These are phyloP conservation scores for Naematelia encephala DNA, from an alignment of 768 basidiomycete species.

Conservation along the genomic window DNA sequence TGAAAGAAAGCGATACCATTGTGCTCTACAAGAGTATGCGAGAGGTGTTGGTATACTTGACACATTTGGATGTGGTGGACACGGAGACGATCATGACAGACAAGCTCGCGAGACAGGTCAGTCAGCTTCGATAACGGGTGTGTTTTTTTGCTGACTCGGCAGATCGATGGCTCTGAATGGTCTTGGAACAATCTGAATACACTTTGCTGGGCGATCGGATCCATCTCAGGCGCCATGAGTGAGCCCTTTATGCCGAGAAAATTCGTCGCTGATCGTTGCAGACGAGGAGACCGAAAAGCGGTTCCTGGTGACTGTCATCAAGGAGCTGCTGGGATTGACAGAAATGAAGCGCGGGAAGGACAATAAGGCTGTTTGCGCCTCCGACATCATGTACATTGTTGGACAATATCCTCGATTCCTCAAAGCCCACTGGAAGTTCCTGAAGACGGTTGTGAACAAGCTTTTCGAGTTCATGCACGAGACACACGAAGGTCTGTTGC, in stretches of 20 bases:
- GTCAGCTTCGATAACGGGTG: constrained; percentile 9
- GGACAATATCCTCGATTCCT: constrained; percentile 99
- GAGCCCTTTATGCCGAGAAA: constrained; percentile 48
- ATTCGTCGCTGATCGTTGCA: constrained; percentile 46
- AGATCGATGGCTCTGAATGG: constrained; percentile 91
- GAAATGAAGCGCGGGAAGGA: constrained; percentile 99
- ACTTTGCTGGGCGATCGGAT: constrained; percentile 99
- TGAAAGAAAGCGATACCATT: constrained; percentile 97
- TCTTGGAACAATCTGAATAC: constrained; percentile 99
- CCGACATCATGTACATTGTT: constrained; percentile 76
- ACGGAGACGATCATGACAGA: constrained; percentile 97
- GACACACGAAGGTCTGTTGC: constrained; percentile 79
- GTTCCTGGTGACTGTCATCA: constrained; percentile 97
- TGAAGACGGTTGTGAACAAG: constrained; percentile 99
- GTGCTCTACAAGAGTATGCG: constrained; percentile 99
- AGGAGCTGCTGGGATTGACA: constrained; percentile 92
- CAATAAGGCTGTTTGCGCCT: constrained; percentile 91
- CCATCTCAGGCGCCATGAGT: constrained; percentile 99
- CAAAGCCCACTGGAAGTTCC: constrained; percentile 99
- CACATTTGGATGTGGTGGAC: constrained; percentile 91
- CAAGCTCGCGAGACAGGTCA: constrained; percentile 88
- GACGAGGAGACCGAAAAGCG: constrained; percentile 99
- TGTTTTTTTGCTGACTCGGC: background rate
- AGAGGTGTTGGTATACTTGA: constrained; percentile 93
- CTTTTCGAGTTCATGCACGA: constrained; percentile 99